Base-by-base conservation (phyloP, 2,329 filamentous ascomycete species). In the Talaromyces sp. region DNA sequence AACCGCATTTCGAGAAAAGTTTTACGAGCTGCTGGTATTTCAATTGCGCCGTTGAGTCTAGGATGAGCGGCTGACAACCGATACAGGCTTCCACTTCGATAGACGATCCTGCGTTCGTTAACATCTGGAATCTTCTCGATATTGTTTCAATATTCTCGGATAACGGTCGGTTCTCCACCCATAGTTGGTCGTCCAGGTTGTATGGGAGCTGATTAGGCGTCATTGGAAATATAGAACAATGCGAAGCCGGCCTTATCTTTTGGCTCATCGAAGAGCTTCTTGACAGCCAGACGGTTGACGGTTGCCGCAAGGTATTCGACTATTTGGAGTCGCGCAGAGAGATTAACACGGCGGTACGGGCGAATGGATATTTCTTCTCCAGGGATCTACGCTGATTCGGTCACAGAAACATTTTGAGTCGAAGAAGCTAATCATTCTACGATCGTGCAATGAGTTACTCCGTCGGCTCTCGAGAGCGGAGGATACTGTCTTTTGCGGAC, bases 401-500 rank as follows among this genome's bases (percentile, higher is more conserved):
- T n/a, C 61, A 33, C 68, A 82, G 78, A 85, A 84, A 76, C 86
- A 93, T 72, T 92, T 93, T 73, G 88, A 88, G 72, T 89, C 90
- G 74, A 97, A 96, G 77, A 90, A 92, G 66, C 81, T 98, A 49
- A 88, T 96, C 65, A 95, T 98, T 69, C 81, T 99, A n/a, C 86
- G 95, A 72, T 91, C 90, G 67, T 99, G 95, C 79, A 99, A 98
- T 77, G 95, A 98, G 79, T 84, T 99, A 17, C 83, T 99, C n/a
- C 89, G 94, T 41, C 87, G 95, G 54, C 84, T 99, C 2, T 98
- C 95, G n/a, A 87, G 95, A 64, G 94, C 95, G 3, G 93, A 98
- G 76, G 95, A 99, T 77, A 96, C 95, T 0, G 93, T 96, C 0
- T 99, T 99, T 75, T 99, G 95, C 73, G 95, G 95, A 17, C 87